Evolutionary conservation across 73 alveolate species (phyloP).

Genomic region (Uronychia binucleata): DNA sequence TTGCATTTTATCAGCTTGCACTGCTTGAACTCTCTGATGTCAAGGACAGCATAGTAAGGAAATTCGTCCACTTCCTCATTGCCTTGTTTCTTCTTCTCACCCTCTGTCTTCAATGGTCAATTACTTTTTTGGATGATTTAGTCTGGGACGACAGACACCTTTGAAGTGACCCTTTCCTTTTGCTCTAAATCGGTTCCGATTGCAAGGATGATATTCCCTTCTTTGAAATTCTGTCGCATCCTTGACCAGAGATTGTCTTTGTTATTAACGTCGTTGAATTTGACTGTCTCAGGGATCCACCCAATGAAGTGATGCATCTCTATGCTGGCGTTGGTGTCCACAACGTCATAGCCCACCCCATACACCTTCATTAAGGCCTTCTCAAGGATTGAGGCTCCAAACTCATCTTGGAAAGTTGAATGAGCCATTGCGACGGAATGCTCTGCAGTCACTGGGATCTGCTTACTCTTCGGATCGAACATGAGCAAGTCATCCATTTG

Average conservation of each 20-base stretch:
- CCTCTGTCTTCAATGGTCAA: background rate
- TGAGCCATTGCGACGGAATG: background rate
- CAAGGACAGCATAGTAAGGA: constrained; percentile 26
- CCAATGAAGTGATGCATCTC: constrained; percentile 36
- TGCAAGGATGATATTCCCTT: constrained; percentile 26
- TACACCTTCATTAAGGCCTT: constrained; percentile 25
- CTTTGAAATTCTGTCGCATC: constrained; percentile 30
- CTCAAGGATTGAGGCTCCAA: constrained; percentile 19
- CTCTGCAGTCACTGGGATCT: background rate
- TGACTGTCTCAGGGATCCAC: constrained; percentile 53
- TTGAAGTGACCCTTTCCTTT: background rate
- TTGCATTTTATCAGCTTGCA: constrained; percentile 27
- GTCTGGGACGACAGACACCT: background rate
- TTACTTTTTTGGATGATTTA: background rate
- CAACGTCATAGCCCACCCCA: background rate
- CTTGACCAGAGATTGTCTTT: constrained; percentile 43
- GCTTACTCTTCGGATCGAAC: constrained; percentile 7
- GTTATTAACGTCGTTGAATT: constrained; percentile 28
- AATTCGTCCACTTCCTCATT: background rate
- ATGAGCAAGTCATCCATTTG: constrained; percentile 31
- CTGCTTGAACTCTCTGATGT: constrained; percentile 24
- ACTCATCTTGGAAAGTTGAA: background rate
- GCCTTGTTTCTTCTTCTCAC: background rate
- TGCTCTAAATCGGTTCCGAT: constrained; percentile 10
- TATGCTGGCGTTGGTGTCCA: constrained; percentile 14